These are phyloP conservation scores for Lipomyces starkeyi DNA, from an alignment of 805 yeast species.

Conservation along the genomic window DNA sequence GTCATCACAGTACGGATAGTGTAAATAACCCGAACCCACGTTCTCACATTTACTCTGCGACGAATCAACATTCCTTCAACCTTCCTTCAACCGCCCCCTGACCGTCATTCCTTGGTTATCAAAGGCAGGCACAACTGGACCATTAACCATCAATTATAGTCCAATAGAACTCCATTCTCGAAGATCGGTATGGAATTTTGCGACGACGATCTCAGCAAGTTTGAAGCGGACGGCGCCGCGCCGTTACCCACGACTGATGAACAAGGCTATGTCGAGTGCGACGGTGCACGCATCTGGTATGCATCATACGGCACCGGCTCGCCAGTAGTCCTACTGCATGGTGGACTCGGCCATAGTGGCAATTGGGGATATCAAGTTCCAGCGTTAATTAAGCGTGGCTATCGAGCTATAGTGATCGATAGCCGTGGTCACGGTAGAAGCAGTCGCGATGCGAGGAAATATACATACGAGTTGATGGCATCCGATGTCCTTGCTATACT, in stretches of 20 bases:
- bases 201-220: conserved; percentile 5
- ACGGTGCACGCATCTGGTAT: conserved; percentile 9
- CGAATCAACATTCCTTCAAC: too few relatives aligned
- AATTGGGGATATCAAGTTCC: conserved; percentile 9
- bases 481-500: conserved; percentile 1
- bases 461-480: conserved; percentile 8
- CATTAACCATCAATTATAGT: too few relatives aligned
- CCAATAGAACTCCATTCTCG: too few relatives aligned
- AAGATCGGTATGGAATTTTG: background rate
- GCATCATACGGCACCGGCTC: conserved; percentile 7
- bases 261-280: background rate
- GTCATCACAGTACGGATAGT: too few relatives aligned
- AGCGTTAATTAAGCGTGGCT: background rate
- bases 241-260: background rate
- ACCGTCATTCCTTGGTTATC: too few relatives aligned
- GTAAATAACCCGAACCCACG: too few relatives aligned
- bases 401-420: conserved; percentile 3
- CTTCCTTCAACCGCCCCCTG: too few relatives aligned
- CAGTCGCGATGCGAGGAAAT: background rate
- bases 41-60: too few relatives aligned
- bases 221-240: conserved; percentile 4
- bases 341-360: conserved; percentile 4
- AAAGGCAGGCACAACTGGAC: too few relatives aligned
- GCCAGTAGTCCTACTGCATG: conserved; percentile 5
- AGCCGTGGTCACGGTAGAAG: conserved; percentile 11